Evolutionary conservation across 169 alveolate species (phyloP), one percentile per base, ranked within the genome.

Genomic region (Plasmodium vivax): DNA sequence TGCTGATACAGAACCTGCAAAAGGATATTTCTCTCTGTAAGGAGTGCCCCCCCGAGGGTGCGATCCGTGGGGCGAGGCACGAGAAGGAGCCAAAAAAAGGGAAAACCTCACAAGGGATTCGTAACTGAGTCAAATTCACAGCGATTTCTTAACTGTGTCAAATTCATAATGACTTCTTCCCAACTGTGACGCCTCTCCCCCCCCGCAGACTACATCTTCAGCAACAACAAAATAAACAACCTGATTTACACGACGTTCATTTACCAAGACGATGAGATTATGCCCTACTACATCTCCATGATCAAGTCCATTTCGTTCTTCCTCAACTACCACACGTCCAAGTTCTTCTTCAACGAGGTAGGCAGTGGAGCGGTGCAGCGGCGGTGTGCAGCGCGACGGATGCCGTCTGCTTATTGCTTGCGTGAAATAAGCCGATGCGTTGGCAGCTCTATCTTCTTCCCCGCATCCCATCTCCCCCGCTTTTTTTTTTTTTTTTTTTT

Each of bases 261-360:
- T 34, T 51, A 85, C 32, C 93, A 85, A 85, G 93, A 85, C 62
- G 93, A 85, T n/a, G 93, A 85, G 58, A 85, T 85, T 8, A 85
- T 85, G 77, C 93, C 93, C 38, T 85, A 85, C 19, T 85, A 85
- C 45, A 85, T 85, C 8, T 85, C 93, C 36, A 85, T 85, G 85
- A 85, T 85, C 9, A 85, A 85, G 41, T 85, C 93, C 3, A 85
- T 85, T 19, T 85, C 93, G 5, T 85, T 85, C 47, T 85, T 85
- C 79, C 43, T 85, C 10, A 85, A 85, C 23, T 85, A 85, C 16
- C 85, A 85, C 43, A 85, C 93, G 14, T 85, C 93, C 62, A 85
- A 85, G 85, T 85, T 85, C 47, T 85, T 85, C 54, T 85, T 85
- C 54, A 85, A 85, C 19, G 93, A 85, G 81, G 93, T 85, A 85